Evolutionary conservation across 176 grass and related monocot genomes (phyloP), one percentile per base, ranked within the genome.

Genomic region (Triticum timopheevii): DNA sequence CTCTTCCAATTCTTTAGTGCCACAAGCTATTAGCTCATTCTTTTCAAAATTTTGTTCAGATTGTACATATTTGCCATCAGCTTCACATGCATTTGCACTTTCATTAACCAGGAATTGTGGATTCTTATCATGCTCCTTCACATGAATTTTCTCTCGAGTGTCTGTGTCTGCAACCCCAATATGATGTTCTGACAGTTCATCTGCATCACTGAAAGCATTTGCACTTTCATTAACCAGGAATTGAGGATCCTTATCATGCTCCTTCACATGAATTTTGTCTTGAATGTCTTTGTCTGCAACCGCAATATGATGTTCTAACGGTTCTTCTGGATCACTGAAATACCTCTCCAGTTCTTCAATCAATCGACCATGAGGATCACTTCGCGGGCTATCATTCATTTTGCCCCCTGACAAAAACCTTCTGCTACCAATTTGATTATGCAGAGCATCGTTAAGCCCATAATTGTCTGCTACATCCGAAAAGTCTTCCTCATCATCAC

Each of bases 261-360:
- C 76, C 75, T 85, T 80, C 20, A 34, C 62, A 54, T 42, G 36
- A 38, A 28, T 17, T 71, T 25, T 81, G 0, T 85, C 86, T 50
- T 27, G 30, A 81, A 10, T 24, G 42, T 28, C 28, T 56, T 23
- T 85, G 13, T 61, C 65, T 59, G n/a, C 11, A 59, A n/a, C 66
- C 12, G 49, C 2, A 16, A 15, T n/a, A 56, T 76, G 45, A 9
- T 80, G 74, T 39, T 89, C 83, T 25, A 62, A 35, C 50, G 59
- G 59, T 67, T 92, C 87, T 75, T 89, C 83, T 54, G 17, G 54
- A 16, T 92, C 84, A 38, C 75, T 89, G 10, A 92, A 89, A 89
- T 84, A 92, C 80, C 70, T 89, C 80, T 92, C 90, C 39, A 89
- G 24, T 84, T 92, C 87, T 69, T 92, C 80, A 92, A 92, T 92